Conservation (phyloP, 768 basidiomycete genomes). For the Xerocomus potaroensis region DNA sequence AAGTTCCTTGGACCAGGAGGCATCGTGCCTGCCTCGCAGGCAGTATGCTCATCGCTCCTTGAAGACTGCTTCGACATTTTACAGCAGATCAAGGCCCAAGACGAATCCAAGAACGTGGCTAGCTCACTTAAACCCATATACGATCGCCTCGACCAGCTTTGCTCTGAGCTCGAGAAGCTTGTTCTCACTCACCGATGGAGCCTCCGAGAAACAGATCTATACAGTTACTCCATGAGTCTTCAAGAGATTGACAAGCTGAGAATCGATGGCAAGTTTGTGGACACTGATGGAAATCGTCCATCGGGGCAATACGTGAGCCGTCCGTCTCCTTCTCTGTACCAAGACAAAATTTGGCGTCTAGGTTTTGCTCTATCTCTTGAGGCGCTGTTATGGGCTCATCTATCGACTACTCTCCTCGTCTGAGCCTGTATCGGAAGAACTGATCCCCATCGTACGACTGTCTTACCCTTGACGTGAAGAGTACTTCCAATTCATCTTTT, state of each 20-base stretch:
- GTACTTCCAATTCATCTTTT: not conserved
- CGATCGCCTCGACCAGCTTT: slow-evolving; percentile 83
- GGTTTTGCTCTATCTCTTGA: slow-evolving; percentile 89
- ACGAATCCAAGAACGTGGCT: slow-evolving; percentile 85
- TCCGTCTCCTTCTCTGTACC: not conserved
- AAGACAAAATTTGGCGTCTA: slow-evolving; percentile 26
- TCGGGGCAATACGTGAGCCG: slow-evolving; percentile 87
- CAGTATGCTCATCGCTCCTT: slow-evolving; percentile 83
- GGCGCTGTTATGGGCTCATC: slow-evolving; percentile 95
- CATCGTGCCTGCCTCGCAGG: slow-evolving; percentile 86
- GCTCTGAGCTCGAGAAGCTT: slow-evolving; percentile 84
- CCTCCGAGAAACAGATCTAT: slow-evolving; percentile 88
- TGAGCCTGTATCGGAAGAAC: slow-evolving; percentile 95
- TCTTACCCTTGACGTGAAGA: not conserved
- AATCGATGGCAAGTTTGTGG: slow-evolving; percentile 95
- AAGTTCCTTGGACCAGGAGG: slow-evolving; percentile 93
- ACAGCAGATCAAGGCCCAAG: slow-evolving; percentile 92
- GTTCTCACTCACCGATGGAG: slow-evolving; percentile 97
- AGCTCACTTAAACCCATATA: slow-evolving; percentile 87
- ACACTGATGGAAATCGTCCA: slow-evolving; percentile 87
- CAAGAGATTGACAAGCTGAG: slow-evolving; percentile 98
- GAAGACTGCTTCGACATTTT: slow-evolving; percentile 96
- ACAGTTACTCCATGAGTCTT: slow-evolving; percentile 89
- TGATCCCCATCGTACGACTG: slow-evolving; percentile 85
- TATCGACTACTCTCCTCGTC: slow-evolving; percentile 90